phyloP scores from a whole-genome alignment of 495 filamentous ascomycete species.

The Penicillium nucicola region DNA sequence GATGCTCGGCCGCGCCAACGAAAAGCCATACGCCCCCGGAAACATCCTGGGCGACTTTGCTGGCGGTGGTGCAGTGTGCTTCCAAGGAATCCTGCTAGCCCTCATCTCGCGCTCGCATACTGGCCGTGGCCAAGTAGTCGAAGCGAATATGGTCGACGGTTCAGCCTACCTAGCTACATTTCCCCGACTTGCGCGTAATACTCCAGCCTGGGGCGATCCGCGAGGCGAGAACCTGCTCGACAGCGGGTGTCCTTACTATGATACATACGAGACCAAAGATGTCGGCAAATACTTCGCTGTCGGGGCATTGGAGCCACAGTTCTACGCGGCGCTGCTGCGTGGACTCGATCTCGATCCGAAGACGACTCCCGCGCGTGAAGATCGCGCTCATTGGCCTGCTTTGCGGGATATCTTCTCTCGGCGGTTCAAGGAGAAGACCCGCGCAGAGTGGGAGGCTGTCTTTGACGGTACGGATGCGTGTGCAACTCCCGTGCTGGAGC shows the following conservation, averaged over 20 bases:
- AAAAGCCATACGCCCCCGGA: conserved; percentile 71
- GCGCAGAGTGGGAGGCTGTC: conserved; percentile 76
- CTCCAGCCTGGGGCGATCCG: conserved; percentile 52
- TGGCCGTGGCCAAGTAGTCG: conserved; percentile 81
- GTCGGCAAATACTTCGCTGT: conserved; percentile 80
- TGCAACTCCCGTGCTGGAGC: conserved; percentile 79
- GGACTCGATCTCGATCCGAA: conserved; percentile 56
- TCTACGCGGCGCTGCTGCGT: conserved; percentile 65
- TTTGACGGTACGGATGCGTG: conserved; percentile 93
- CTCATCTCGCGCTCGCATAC: conserved; percentile 39
- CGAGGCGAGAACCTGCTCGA: conserved; percentile 80
- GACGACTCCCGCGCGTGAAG: conserved; percentile 50
- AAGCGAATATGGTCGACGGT: conserved; percentile 96
- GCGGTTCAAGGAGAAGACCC: conserved; percentile 69
- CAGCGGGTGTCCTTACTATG: conserved; percentile 82
- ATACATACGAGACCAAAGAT: conserved; percentile 81
- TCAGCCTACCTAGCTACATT: conserved; percentile 73
- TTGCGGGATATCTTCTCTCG: conserved; percentile 57
- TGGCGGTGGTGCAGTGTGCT: conserved; percentile 78
- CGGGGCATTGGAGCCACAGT: conserved; percentile 83
- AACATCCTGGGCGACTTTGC: conserved; percentile 92
- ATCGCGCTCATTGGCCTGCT: conserved; percentile 62
- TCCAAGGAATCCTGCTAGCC: conserved; percentile 53
- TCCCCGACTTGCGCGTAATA: conserved; percentile 61
- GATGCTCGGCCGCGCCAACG: conserved; percentile 65